A percentile compares a stretch with the other conserved stretches of the same genome.
phyloP scores from a whole-genome alignment of 306 rosid genomes.

The Lathyrus tuberosus region DNA sequence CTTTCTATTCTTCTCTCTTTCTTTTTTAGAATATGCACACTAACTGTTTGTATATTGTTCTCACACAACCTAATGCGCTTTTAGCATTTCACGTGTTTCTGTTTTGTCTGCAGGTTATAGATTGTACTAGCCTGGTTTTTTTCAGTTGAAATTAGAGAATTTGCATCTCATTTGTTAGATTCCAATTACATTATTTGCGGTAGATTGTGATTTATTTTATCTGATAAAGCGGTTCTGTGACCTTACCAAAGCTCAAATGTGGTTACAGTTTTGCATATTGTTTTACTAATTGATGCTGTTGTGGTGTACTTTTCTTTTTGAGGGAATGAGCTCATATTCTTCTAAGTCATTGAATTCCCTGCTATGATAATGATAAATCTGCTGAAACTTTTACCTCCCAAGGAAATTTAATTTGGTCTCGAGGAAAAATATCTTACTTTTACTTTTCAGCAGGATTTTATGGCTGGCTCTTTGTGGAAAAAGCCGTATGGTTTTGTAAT shows the following conservation, averaged over 20 bases:
- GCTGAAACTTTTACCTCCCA: too few species aligned
- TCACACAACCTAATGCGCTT: not conserved
- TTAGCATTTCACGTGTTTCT: slow-evolving; percentile 2
- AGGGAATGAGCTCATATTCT: not conserved
- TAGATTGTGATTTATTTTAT: slow-evolving; percentile 10
- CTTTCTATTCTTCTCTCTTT: slow-evolving; percentile 12
- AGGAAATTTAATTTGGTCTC: too few species aligned
- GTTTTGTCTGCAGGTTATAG: too few species aligned
- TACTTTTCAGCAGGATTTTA: too few species aligned
- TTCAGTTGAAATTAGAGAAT: too few species aligned
- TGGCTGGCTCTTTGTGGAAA: slow-evolving; percentile 13
- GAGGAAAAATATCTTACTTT: too few species aligned
- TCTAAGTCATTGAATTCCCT: slow-evolving; percentile 15
- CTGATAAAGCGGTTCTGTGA: slow-evolving; percentile 10
- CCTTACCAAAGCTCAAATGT: not conserved
- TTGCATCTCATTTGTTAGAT: too few species aligned
- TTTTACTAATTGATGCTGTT: not conserved
- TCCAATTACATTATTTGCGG: too few species aligned
- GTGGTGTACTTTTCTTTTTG: not conserved
- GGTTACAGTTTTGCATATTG: slow-evolving; percentile 16
- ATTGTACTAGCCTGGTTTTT: too few species aligned
- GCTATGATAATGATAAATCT: too few species aligned
- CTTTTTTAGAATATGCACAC: not conserved
- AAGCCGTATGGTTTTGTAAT: slow-evolving; percentile 15
- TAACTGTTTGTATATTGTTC: slow-evolving; percentile 2